Conservation (phyloP, 495 filamentous ascomycete species). For the Hyaloscypha bicolor region DNA sequence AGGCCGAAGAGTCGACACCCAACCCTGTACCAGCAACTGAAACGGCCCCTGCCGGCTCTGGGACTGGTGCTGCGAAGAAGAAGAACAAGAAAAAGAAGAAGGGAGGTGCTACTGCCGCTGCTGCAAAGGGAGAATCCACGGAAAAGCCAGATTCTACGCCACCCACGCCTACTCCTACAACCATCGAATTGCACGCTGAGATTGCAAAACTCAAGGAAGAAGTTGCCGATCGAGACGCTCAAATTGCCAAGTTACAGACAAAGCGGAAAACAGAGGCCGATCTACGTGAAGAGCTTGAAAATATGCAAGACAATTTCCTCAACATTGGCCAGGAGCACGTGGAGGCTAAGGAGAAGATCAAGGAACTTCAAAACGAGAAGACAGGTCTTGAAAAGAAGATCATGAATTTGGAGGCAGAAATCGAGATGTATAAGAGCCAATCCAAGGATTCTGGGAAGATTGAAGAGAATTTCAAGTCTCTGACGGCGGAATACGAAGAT, state of each 20-base stretch:
- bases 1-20: slow-evolving; percentile 16
- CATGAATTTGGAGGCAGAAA: slow-evolving; percentile 62
- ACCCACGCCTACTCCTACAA: slow-evolving; percentile 7
- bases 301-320: slow-evolving; percentile 74
- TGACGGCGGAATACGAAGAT: slow-evolving; percentile 73
- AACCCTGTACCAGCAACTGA: slow-evolving; percentile 6
- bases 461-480: slow-evolving; percentile 56
- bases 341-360: slow-evolving; percentile 78
- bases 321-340: slow-evolving; percentile 80
- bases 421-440: slow-evolving; percentile 45
- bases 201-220: slow-evolving; percentile 41
- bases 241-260: slow-evolving; percentile 57
- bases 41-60: slow-evolving; percentile 24
- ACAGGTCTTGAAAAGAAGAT: slow-evolving; percentile 63
- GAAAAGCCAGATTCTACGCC: slow-evolving; percentile 10
- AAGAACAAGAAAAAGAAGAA: slow-evolving; percentile 92
- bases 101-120: slow-evolving; percentile 38
- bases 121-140: slow-evolving; percentile 32
- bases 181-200: slow-evolving; percentile 26
- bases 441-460: slow-evolving; percentile 48
- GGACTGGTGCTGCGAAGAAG: slow-evolving; percentile 60
- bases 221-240: slow-evolving; percentile 43
- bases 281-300: slow-evolving; percentile 83
- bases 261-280: slow-evolving; percentile 78
- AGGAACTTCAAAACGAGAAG: slow-evolving; percentile 64